A percentile compares a stretch with the other conserved stretches of the same genome.
Evolutionary conservation across 257 asterid genomes (phyloP).

Genomic region (Solanum pinnatisectum): DNA sequence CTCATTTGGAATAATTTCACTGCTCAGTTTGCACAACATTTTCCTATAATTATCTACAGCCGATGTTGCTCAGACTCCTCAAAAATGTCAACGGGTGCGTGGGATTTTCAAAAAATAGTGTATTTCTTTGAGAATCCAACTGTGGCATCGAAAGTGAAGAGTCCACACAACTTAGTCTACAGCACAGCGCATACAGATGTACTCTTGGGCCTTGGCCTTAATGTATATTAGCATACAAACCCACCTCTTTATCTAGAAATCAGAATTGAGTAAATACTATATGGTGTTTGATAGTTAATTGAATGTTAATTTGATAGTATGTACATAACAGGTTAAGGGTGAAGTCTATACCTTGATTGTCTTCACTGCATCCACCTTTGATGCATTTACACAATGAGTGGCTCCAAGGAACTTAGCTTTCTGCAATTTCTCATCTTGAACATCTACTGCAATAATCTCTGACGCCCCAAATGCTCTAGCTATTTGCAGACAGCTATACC

Average conservation of each 20-base stretch:
- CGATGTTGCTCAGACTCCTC: background rate
- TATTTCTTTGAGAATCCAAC: background rate
- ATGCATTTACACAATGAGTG: conserved; percentile 75
- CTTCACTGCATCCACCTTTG: conserved; percentile 60
- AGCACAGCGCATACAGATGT: background rate
- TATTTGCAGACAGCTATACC: conserved; percentile 87
- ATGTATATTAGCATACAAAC: background rate
- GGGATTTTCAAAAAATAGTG: background rate
- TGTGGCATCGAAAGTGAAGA: background rate
- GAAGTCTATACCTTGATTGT: conserved; percentile 46
- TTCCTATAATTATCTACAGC: background rate
- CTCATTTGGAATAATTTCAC: background rate
- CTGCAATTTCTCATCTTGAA: conserved; percentile 84
- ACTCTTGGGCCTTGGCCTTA: background rate
- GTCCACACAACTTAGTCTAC: background rate
- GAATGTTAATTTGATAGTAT: background rate
- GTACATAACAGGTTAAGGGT: background rate
- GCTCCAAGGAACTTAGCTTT: conserved; percentile 80
- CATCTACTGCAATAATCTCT: conserved; percentile 91
- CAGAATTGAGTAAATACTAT: background rate
- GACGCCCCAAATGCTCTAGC: conserved; percentile 98
- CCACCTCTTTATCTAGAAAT: background rate
- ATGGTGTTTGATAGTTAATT: background rate
- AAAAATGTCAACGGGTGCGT: background rate
- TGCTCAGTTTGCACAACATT: background rate